Conservation (phyloP, 495 filamentous ascomycete genomes). For the Penicillium manginii region DNA sequence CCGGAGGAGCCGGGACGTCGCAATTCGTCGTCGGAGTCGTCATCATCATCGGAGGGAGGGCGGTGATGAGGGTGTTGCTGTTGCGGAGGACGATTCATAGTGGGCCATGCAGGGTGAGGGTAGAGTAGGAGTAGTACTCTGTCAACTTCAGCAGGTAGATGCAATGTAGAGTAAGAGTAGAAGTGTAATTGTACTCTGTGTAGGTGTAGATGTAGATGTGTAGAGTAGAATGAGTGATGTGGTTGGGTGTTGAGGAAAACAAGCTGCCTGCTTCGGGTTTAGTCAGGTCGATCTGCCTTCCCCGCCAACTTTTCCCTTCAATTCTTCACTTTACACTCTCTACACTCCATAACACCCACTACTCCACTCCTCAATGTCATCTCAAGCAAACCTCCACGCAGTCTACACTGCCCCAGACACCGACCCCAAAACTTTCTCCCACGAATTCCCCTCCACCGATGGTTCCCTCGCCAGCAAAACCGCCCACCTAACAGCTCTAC, state of each 20-base stretch:
- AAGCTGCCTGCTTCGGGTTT: background rate
- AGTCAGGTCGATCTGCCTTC: conserved; percentile 12
- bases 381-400: conserved; percentile 45
- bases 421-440: conserved; percentile 43
- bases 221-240: no score
- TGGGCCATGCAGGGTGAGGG: background rate
- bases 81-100: background rate
- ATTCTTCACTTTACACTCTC: background rate
- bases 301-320: background rate
- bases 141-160: no score
- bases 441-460: conserved; percentile 43
- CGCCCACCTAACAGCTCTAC: conserved; percentile 68
- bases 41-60: conserved; percentile 28
- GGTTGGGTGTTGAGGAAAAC: no score
- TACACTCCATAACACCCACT: background rate
- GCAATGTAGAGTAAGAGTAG: no score
- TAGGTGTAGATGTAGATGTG: no score
- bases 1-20: conserved; percentile 51
- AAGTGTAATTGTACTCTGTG: no score
- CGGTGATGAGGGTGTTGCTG: conserved; percentile 19
- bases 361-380: background rate
- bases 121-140: no score
- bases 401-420: conserved; percentile 60
- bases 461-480: conserved; percentile 55
- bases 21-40: conserved; percentile 43